Evolutionary conservation across 495 filamentous ascomycete species (phyloP), one percentile per base, ranked within the genome.

Genomic region (Penicillium riverlandense): DNA sequence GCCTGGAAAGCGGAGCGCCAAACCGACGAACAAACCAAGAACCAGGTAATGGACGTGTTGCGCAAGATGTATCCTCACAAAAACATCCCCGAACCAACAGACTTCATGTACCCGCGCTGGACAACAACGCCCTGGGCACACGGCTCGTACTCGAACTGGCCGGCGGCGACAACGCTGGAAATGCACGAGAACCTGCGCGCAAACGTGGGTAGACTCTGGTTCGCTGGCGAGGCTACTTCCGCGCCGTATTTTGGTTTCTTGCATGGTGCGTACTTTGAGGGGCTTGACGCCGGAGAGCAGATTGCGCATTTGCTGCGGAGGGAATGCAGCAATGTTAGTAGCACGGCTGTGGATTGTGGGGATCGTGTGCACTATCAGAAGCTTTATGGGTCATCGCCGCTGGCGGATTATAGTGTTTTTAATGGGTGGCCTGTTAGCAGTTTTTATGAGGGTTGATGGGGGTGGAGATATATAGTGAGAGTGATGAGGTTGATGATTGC

Each of bases 151-250:
- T 16, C 15, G 15, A 16, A 16, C 15, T 16, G 15, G 15, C 15
- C 15, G 4, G 1, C 15, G 15, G 15, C 15, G 15, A 16, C 15
- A 16, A 16, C 4, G 15, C 15, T 16, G 15, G 15, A 16, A 16
- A 16, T 16, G 15, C 15, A 16, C 15, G 15, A 16, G 15, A 16
- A 4, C 15, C 15, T 16, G 15, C 15, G 15, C 15, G 15, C 83
- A 11, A 84, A 84, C 50, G 63, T 82, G 0, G 76, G 71, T 38
- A 58, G 77, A 4, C 54, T 88, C 12, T 86, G 72, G 63, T 89
- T 86, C 56, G 83, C 83, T 1, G 85, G 85, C 1, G 85, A 88
- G 53, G 78, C 80, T 22, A 86, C 82, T 0, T 84, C 78, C 45
- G 65, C 77, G 11, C 69, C 80, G 59, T 86, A 83, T 51, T 89